A percentile compares a stretch with the other conserved stretches of the same genome.
Conservation (phyloP, 1,284 basidiomycete genomes). For the Rhizoctonia solani region DNA sequence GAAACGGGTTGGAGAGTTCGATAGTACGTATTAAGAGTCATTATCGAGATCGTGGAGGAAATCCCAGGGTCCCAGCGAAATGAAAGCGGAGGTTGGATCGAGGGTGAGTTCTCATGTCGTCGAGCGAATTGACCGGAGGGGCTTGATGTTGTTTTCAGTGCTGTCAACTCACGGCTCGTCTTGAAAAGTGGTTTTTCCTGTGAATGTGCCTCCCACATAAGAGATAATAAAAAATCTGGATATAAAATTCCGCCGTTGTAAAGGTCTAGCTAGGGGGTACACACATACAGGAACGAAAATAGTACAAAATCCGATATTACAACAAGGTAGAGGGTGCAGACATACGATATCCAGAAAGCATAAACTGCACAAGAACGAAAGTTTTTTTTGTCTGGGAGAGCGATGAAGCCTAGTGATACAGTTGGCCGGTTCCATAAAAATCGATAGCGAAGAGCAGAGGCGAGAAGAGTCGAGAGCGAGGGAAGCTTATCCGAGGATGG, state of each 20-base stretch:
- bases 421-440: not conserved
- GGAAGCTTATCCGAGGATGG: not conserved
- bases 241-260: not conserved
- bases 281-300: not conserved
- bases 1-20: too few relatives aligned
- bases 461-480: not conserved
- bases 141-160: too few relatives aligned
- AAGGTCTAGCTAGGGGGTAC: too few relatives aligned
- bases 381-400: too few relatives aligned
- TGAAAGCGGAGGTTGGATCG: not conserved
- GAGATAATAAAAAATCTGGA: not conserved
- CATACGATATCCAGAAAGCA: not conserved
- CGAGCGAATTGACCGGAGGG: too few relatives aligned
- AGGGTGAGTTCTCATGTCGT: too few relatives aligned
- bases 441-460: too few relatives aligned
- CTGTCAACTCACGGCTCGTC: too few relatives aligned
- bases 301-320: not conserved
- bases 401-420: not conserved
- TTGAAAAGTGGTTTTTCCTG: too few relatives aligned
- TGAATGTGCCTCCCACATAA: too few relatives aligned
- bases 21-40: not conserved
- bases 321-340: too few relatives aligned
- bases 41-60: not conserved
- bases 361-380: not conserved
- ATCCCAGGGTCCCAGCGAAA: not conserved